Conservation (phyloP, 1,139 yeast species). For the Blastobotrys petasosporus region DNA sequence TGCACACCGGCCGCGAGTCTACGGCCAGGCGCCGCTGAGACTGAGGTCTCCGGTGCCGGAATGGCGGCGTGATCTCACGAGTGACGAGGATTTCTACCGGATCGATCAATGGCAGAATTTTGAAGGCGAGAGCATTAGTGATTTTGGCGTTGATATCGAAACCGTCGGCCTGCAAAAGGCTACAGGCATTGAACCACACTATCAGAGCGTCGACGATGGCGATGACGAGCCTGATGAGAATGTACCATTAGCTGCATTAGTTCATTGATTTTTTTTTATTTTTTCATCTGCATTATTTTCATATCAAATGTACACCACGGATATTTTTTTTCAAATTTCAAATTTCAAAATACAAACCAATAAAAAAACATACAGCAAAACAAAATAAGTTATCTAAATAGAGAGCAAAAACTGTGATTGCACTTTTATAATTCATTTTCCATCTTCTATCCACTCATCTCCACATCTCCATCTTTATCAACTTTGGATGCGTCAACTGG, state of each 20-base stretch:
- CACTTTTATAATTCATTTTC: not conserved
- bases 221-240: conserved; percentile 16
- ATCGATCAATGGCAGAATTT: conserved; percentile 65
- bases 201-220: not conserved
- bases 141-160: conserved; percentile 83
- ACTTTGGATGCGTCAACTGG: conserved; percentile 19
- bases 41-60: conserved; percentile 15
- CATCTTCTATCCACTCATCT: conserved; percentile 24
- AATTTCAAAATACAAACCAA: conserved; percentile 3
- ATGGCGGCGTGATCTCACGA: conserved; percentile 18
- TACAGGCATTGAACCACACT: not conserved
- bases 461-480: conserved; percentile 32
- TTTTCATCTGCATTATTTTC: not conserved
- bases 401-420: not conserved
- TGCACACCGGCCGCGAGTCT: not conserved
- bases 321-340: not conserved
- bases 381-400: not conserved
- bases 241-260: conserved; percentile 16
- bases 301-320: not conserved
- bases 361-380: not conserved
- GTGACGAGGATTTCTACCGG: conserved; percentile 32
- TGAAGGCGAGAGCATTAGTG: conserved; percentile 74
- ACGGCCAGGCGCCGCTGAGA: conserved; percentile 2
- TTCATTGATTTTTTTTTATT: conserved; percentile 5
- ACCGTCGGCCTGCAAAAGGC: conserved; percentile 16